Evolutionary conservation across 768 basidiomycete species (phyloP), one percentile per base, ranked within the genome.

Genomic region (Lactarius psammicola): DNA sequence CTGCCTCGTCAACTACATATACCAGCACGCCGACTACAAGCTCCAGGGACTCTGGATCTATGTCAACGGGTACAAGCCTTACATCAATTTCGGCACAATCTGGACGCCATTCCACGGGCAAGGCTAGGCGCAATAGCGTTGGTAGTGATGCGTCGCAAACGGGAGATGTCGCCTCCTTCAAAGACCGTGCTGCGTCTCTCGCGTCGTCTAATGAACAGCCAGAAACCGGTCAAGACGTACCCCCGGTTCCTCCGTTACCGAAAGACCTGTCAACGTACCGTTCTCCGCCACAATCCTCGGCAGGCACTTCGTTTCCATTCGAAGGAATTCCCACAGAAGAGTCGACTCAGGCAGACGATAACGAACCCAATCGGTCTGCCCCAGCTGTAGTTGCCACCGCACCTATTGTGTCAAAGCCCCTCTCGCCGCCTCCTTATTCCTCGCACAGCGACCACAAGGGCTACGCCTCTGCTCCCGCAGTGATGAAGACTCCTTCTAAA

Each of bases 221-320:
- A 51, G 89, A 91, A 64, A 85, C 85, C 15, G 61, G 57, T 70
- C 78, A 79, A 65, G 72, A 78, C 63, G 95, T 97, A n/a, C 95
- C 95, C 20, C 94, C 94, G 31, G 94, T 96, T 4, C 95, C 94
- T 40, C 95, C 94, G 42, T 79, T 97, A 31, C 94, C 94, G 51
- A 95, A 97, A 78, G 92, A 94, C 72, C 76, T 94, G 62, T 87
- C 88, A n/a, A 85, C 77, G 26, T 91, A 87, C 77, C 87, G 86
- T 60, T 87, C 89, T 1, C 89, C 89, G 28, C 86, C 85, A 26
- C 82, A 86, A 20, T 82, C 89, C 20, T 78, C 86, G 30, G 79
- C 80, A 53, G 76, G 85, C 59, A 72, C 78, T 23, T 84, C 86
- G 69, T 84, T 88, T 34, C 71, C 79, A 55, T 73, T 78, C 38